Evolutionary conservation across 2,329 filamentous ascomycete genomes (phyloP).

Genomic region (Didymella glomerata): DNA sequence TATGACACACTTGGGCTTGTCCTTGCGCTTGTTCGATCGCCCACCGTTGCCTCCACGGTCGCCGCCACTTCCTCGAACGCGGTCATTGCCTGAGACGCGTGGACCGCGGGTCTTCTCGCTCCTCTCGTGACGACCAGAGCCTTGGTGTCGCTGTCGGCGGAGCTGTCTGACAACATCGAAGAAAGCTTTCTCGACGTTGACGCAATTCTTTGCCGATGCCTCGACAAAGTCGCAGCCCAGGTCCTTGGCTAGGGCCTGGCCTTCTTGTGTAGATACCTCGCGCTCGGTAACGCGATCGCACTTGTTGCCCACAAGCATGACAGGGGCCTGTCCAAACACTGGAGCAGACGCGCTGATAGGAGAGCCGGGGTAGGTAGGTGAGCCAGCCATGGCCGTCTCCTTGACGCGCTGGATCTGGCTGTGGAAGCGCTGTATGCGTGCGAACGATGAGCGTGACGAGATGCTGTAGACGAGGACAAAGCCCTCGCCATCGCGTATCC

Average conservation of each 20-base stretch:
- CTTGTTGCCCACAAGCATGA: constrained; percentile 99
- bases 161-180: constrained; percentile 96
- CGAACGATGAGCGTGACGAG: constrained; percentile 93
- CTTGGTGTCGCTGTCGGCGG: constrained; percentile 76
- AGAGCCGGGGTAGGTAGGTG: constrained; percentile 79
- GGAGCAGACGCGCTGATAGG: constrained; percentile 67
- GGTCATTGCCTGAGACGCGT: constrained; percentile 30
- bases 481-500: constrained; percentile 97
- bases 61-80: constrained; percentile 25
- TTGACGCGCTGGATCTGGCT: constrained; percentile 97
- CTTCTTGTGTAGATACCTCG: constrained; percentile 96
- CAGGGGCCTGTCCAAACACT: constrained; percentile 75
- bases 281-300: constrained; percentile 95
- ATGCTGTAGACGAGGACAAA: constrained; percentile 99
- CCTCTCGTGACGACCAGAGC: constrained; percentile 33
- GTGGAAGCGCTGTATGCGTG: constrained; percentile 93
- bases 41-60: constrained; percentile 29
- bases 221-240: constrained; percentile 96
- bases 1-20: constrained; percentile 49
- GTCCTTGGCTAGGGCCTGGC: constrained; percentile 87
- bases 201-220: constrained; percentile 95
- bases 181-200: constrained; percentile 98
- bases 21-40: constrained; percentile 30
- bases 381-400: constrained; percentile 78
- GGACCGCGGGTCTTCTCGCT: constrained; percentile 22